phyloP scores from a whole-genome alignment of 352 stramenopile species.

The Aphanomyces cochlioides region DNA sequence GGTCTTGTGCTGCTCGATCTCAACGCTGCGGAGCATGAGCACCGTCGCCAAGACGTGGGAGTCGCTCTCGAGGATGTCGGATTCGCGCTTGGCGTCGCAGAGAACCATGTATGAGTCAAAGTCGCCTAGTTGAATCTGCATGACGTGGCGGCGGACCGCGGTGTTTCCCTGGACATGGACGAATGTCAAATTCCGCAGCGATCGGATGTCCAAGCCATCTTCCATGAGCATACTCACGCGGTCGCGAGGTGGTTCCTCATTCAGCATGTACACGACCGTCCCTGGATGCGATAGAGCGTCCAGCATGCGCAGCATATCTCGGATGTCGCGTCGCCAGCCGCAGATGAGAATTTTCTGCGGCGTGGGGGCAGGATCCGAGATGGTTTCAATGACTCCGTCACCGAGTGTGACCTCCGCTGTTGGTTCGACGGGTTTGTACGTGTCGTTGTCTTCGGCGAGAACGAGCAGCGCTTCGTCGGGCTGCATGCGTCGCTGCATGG shows the following conservation, averaged over 20 bases:
- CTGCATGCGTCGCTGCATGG: constrained; percentile 37
- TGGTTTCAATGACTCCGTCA: not conserved
- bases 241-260: constrained; percentile 59
- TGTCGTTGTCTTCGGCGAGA: constrained; percentile 85
- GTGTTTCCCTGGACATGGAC: constrained; percentile 77
- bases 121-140: constrained; percentile 48
- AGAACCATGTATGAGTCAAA: constrained; percentile 87
- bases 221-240: constrained; percentile 61
- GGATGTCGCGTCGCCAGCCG: constrained; percentile 85
- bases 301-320: constrained; percentile 83
- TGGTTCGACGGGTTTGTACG: constrained; percentile 61
- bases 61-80: constrained; percentile 83
- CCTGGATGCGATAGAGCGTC: constrained; percentile 58
- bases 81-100: constrained; percentile 60
- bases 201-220: constrained; percentile 48
- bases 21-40: constrained; percentile 73
- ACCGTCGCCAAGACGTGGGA: constrained; percentile 80
- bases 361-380: constrained; percentile 34
- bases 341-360: constrained; percentile 80
- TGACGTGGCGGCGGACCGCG: constrained; percentile 68
- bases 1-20: constrained; percentile 20
- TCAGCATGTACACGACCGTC: constrained; percentile 81
- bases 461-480: constrained; percentile 73
- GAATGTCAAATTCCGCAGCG: constrained; percentile 52
- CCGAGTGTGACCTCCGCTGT: not conserved